Percentiles rank a stretch among this genome's conserved stretches.
These are phyloP conservation scores for Nicotiana undulata DNA, from an alignment of 257 asterid species.

Conservation along the genomic window DNA sequence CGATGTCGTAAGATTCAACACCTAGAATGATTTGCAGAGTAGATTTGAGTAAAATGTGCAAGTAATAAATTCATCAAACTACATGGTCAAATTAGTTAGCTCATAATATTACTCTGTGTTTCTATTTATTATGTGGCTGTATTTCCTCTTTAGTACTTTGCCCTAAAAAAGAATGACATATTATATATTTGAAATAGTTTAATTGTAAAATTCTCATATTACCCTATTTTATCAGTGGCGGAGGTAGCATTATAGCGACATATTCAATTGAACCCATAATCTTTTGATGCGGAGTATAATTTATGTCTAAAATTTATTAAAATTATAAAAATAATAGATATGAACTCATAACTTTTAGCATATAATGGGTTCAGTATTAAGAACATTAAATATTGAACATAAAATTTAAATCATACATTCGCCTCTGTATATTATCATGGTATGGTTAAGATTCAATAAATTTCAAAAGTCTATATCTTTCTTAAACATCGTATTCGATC, in stretches of 20 bases:
- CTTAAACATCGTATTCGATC: neutral
- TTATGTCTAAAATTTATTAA: no score
- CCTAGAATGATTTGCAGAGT: conserved; percentile 21
- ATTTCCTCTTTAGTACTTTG: neutral
- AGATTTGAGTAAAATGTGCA: neutral
- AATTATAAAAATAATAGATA: no score
- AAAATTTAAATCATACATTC: no score
- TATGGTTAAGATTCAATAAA: neutral
- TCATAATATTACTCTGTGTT: neutral
- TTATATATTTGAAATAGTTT: neutral
- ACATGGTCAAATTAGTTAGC: neutral
- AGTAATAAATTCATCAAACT: no score
- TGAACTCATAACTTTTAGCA: no score
- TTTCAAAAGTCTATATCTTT: neutral
- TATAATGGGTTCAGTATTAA: no score
- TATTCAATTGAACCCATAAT: no score
- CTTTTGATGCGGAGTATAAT: no score
- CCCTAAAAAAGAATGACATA: neutral
- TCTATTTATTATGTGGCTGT: neutral
- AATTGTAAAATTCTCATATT: neutral
- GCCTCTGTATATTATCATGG: no score
- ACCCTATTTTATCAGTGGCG: no score
- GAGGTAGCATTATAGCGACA: no score
- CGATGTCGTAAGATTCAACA: conserved; percentile 72
- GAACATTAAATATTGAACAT: no score